Base-by-base conservation (phyloP, 129 eudicot genomes). In the Centrapalus pauciflorus region DNA sequence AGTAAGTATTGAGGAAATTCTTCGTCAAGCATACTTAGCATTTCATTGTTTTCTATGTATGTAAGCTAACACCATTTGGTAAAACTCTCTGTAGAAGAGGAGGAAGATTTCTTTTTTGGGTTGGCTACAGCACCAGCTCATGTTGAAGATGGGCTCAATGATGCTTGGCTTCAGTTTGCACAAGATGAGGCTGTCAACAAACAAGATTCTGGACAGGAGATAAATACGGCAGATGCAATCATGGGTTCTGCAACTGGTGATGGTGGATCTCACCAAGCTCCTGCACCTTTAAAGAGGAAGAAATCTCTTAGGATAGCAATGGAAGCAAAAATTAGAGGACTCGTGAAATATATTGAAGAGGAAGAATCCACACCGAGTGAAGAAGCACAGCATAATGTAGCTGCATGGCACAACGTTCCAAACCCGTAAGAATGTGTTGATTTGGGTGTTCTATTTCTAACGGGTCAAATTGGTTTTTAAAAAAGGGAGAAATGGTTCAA, bases 51-150 rank as follows among this genome's bases (percentile, higher is more conserved):
- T 71, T 23, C 26, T 38, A 17, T 54, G 21, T 38, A 16, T 55
- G 34, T 65, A n/a, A n/a, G n/a, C 19, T 61, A 20, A 61, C 28
- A 17, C 35, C 38, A 40, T 25, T 57, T 30, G 12, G 24, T 68
- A 66, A 32, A 51, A 70, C 19, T 56, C 59, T 73, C 0, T 52
- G 52, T 56, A 84, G 81, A 82, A 69, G 97, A 72, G 56, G 95
- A 84, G 63, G 73, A 76, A 12, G 82, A 82, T 64, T 93, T 93
- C 90, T 94, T 94, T 73, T 94, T 94, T 62, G 99, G 99, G 30
- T 79, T 94, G 79, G 99, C 99, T 25, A 94, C 99, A 10, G 99
- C 99, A 64, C 99, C 99, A 10, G 99, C 99, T 34, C 99, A 94
- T 26, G 99, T 94, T 58, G 99, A 94, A 76, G 99, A 94, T 79